A percentile compares a stretch with the other conserved stretches of the same genome.
Conservation (phyloP, 2,329 filamentous ascomycete species). For the Trichoderma afroharzianum region DNA sequence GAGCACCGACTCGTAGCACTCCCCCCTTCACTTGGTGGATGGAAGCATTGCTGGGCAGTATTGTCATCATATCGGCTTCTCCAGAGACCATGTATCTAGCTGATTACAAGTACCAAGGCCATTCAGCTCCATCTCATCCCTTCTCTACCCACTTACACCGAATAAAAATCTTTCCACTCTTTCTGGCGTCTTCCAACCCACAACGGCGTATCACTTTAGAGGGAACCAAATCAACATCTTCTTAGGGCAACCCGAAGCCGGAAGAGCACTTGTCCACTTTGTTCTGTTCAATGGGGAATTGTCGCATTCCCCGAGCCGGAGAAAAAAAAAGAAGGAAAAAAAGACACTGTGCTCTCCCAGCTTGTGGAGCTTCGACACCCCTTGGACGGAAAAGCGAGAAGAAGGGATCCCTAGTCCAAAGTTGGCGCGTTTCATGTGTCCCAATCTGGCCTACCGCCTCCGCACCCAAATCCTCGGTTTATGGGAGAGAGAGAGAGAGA, state of each 20-base stretch:
- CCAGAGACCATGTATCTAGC: not conserved
- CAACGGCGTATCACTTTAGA: not conserved
- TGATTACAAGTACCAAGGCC: not conserved
- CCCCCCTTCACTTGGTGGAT: not conserved
- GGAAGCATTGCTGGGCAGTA: not conserved
- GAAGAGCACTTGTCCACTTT: not conserved
- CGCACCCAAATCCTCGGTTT: slow-evolving; percentile 16
- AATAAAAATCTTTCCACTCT: not conserved
- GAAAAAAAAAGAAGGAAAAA: not conserved
- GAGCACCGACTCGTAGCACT: not conserved
- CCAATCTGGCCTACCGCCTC: slow-evolving; percentile 16
- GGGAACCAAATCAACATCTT: not conserved
- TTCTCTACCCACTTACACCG: not conserved
- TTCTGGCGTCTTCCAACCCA: not conserved
- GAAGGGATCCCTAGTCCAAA: slow-evolving; percentile 17
- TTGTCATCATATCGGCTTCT: not conserved
- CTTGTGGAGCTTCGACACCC: slow-evolving; percentile 14
- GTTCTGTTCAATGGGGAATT: not conserved
- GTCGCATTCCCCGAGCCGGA: not conserved
- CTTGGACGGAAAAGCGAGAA: slow-evolving; percentile 16
- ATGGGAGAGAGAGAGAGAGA: not conserved
- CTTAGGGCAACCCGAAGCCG: not conserved
- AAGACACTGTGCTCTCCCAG: not conserved
- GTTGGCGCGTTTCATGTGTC: slow-evolving; percentile 24
- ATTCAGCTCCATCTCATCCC: not conserved